Conservation (phyloP, 148 eudicot genomes). For the Rhododendron kiyosumense region DNA sequence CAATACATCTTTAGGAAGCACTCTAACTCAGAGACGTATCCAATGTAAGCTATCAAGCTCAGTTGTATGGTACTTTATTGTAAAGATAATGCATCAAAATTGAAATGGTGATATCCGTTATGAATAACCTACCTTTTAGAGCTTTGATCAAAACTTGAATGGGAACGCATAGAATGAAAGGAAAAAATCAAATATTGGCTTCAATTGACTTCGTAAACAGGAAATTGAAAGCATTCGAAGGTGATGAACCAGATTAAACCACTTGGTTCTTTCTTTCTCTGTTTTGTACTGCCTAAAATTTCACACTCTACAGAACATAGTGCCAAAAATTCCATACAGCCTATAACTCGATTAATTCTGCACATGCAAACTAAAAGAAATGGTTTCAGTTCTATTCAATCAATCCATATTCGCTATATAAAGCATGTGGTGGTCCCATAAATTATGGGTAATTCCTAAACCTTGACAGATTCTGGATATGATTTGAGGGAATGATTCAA, state of each 20-base stretch:
- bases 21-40: no score
- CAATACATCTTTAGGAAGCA: no score
- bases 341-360: not conserved
- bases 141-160: not conserved
- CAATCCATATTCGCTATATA: not conserved
- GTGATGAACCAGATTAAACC: not conserved
- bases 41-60: no score
- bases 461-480: not conserved
- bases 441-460: not conserved
- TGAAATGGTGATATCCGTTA: no score
- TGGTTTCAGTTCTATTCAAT: not conserved
- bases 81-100: no score
- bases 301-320: not conserved
- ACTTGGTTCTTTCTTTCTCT: not conserved
- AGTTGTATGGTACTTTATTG: no score
- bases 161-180: not conserved
- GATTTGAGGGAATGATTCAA: not conserved
- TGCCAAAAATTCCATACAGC: not conserved
- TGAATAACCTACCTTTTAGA: not conserved
- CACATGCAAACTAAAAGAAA: not conserved
- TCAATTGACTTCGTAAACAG: not conserved
- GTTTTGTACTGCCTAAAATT: not conserved
- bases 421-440: not conserved
- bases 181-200: not conserved
- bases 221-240: not conserved